These are phyloP conservation scores for Curvularia sp. DNA, from an alignment of 2,329 filamentous ascomycete species.

Conservation along the genomic window DNA sequence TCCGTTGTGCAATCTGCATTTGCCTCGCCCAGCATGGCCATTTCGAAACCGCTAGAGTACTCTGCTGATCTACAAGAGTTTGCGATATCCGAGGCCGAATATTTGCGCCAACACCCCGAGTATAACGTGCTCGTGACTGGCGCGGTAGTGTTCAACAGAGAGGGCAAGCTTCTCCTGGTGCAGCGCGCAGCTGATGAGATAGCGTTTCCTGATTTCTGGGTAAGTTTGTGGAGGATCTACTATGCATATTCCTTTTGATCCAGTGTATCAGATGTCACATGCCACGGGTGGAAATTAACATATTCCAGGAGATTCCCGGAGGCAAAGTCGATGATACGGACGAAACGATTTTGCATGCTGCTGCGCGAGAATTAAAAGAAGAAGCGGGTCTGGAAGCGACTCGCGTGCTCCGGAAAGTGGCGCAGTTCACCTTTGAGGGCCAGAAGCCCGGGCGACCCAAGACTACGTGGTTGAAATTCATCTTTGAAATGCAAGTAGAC, in stretches of 20 bases:
- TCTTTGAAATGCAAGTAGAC: slow-evolving; percentile 48
- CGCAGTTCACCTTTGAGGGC: slow-evolving; percentile 43
- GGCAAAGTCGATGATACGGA: slow-evolving; percentile 58
- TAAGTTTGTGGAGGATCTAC: slow-evolving; percentile 18
- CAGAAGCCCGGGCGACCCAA: slow-evolving; percentile 15
- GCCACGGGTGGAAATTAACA: slow-evolving; percentile 9
- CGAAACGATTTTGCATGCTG: slow-evolving; percentile 56
- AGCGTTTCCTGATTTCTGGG: slow-evolving; percentile 47
- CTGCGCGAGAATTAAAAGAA: slow-evolving; percentile 60
- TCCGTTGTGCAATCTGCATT: not conserved
- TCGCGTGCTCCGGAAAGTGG: slow-evolving; percentile 53
- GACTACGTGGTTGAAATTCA: slow-evolving; percentile 46
- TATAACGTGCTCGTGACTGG: slow-evolving; percentile 41
- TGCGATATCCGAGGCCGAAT: slow-evolving; percentile 38
- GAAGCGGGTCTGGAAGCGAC: slow-evolving; percentile 59
- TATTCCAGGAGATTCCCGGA: slow-evolving; percentile 58
- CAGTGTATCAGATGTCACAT: not conserved
- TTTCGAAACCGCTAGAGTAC: slow-evolving; percentile 26
- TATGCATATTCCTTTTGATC: not conserved
- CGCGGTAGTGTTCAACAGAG: slow-evolving; percentile 41
- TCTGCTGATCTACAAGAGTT: slow-evolving; percentile 36
- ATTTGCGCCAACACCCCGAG: slow-evolving; percentile 35
- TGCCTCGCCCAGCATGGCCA: slow-evolving; percentile 10
- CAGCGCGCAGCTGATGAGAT: slow-evolving; percentile 46
- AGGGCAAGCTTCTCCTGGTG: slow-evolving; percentile 45